Evolutionary conservation across 2,329 filamentous ascomycete genomes (phyloP).

Genomic region (Pyricularia sp.): DNA sequence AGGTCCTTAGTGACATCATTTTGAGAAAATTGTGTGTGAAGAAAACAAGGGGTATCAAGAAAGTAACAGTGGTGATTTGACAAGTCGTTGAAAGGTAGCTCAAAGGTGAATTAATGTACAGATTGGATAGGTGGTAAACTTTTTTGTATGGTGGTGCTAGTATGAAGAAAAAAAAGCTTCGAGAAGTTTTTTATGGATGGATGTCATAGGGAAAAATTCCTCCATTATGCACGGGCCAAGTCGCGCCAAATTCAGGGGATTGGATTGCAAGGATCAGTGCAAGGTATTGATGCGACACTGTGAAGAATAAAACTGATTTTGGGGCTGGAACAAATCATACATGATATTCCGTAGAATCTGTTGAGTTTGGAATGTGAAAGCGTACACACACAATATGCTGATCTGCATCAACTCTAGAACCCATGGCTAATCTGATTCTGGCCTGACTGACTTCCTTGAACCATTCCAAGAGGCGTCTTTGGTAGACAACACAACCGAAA

Average conservation of each 20-base stretch:
- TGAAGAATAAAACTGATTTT: neutral
- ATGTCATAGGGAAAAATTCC: neutral
- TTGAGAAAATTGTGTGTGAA: conserved; percentile 17
- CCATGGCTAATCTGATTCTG: too few relatives aligned
- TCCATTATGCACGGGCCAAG: neutral
- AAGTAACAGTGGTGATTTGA: neutral
- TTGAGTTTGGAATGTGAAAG: too few relatives aligned
- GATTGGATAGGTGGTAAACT: neutral
- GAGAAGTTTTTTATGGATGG: neutral
- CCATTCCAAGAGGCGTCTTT: too few relatives aligned
- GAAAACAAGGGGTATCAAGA: conserved; percentile 1
- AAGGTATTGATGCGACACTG: neutral
- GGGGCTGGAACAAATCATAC: too few relatives aligned
- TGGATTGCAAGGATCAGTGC: neutral
- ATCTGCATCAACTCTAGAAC: too few relatives aligned
- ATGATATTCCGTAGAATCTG: too few relatives aligned
- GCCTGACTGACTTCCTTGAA: too few relatives aligned
- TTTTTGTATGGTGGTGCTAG: neutral
- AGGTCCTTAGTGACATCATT: conserved; percentile 62
- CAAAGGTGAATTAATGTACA: neutral
- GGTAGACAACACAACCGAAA: too few relatives aligned
- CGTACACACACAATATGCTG: too few relatives aligned
- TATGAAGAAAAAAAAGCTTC: neutral
- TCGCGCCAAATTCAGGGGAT: neutral
- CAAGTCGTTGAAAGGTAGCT: neutral